These are phyloP conservation scores for Penicillium sclerotigenum DNA, from an alignment of 2,329 filamentous ascomycete genomes.

Conservation along the genomic window DNA sequence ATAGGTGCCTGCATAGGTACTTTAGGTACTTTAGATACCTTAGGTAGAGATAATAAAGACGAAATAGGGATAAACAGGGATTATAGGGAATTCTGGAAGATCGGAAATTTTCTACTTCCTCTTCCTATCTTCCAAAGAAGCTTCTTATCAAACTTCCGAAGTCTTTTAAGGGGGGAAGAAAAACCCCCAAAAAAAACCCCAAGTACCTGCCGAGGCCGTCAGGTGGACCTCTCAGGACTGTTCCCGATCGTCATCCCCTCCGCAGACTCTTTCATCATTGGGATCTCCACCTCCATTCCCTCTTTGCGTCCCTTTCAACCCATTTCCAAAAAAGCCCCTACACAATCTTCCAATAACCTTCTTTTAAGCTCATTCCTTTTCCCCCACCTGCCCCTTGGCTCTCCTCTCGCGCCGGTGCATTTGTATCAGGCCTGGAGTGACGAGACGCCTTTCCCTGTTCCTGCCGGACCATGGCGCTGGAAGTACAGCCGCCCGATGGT, in stretches of 20 bases:
- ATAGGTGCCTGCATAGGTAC: not conserved
- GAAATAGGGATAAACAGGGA: not conserved
- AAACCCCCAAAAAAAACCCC: conserved; percentile 3
- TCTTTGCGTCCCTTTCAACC: conserved; percentile 13
- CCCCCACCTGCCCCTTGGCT: conserved; percentile 16
- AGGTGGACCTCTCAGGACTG: conserved; percentile 24
- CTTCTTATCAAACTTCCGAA: conserved; percentile 5
- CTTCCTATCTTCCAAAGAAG: conserved; percentile 11
- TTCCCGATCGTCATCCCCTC: conserved; percentile 24
- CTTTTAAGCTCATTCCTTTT: not conserved
- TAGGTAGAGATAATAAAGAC: not conserved
- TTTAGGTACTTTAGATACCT: not conserved
- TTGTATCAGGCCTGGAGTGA: conserved; percentile 38
- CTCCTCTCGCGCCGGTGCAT: conserved; percentile 32
- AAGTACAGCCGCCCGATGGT: conserved; percentile 48
- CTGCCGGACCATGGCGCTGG: conserved; percentile 47
- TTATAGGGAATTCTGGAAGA: not conserved
- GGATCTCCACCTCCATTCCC: conserved; percentile 16
- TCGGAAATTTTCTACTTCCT: conserved; percentile 6
- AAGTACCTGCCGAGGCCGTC: conserved; percentile 28
- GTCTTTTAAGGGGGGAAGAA: not conserved
- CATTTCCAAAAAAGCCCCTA: conserved; percentile 12
- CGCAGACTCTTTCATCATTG: conserved; percentile 27
- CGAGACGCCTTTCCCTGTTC: conserved; percentile 35
- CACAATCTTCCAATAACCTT: conserved; percentile 12